Evolutionary conservation across 2,329 filamentous ascomycete species (phyloP).

Genomic region (Penicillium palitans): DNA sequence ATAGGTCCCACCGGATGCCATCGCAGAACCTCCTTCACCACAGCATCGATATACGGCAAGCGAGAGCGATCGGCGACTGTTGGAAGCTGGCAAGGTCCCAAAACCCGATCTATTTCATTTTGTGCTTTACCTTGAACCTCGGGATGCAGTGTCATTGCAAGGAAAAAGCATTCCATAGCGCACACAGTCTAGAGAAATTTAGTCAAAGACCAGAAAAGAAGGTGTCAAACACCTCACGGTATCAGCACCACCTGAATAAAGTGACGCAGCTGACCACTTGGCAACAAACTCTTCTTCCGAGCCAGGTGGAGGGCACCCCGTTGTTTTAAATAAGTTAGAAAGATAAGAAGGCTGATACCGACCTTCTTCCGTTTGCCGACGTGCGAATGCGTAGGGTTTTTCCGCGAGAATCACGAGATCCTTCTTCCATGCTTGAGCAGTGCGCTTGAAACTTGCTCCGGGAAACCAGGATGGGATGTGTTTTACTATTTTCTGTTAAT

Average conservation of each 20-base stretch:
- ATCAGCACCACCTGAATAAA: constrained; percentile 16
- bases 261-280: too few species aligned
- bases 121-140: constrained; percentile 54
- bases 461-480: too few species aligned
- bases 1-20: constrained; percentile 40
- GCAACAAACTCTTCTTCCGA: too few species aligned
- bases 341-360: too few species aligned
- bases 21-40: constrained; percentile 42
- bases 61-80: constrained; percentile 40
- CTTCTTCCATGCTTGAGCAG: too few species aligned
- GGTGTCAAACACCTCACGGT: constrained; percentile 30
- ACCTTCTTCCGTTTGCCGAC: too few species aligned
- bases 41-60: constrained; percentile 41
- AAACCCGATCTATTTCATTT: constrained; percentile 43
- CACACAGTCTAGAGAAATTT: constrained; percentile 42
- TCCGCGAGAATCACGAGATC: too few species aligned
- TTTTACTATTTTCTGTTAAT: background rate
- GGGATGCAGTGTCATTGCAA: constrained; percentile 55
- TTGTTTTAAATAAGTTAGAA: too few species aligned
- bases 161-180: constrained; percentile 27
- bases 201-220: background rate
- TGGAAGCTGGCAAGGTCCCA: constrained; percentile 35
- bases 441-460: too few species aligned
- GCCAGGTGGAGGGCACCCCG: too few species aligned
- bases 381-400: too few species aligned